phyloP scores from a whole-genome alignment of 495 filamentous ascomycete species.

The Echria macrotheca region DNA sequence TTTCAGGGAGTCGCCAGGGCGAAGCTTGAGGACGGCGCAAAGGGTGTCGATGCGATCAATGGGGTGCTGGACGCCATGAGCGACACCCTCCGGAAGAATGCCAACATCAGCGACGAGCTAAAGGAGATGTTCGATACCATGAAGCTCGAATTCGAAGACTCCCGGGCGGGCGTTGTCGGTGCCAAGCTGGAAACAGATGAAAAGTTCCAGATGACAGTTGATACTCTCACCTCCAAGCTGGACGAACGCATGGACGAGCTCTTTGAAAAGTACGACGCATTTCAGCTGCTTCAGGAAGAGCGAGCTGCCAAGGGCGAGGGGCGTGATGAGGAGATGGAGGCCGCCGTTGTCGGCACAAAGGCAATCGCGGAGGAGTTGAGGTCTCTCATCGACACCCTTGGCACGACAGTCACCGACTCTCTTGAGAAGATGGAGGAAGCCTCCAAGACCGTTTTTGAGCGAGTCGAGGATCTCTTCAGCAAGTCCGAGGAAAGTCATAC shows the following conservation, averaged over 20 bases:
- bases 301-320: conserved; percentile 63
- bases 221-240: conserved; percentile 68
- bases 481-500: conserved; percentile 73
- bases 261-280: conserved; percentile 76
- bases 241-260: conserved; percentile 75
- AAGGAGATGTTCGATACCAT: conserved; percentile 76
- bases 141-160: conserved; percentile 74
- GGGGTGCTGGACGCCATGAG: conserved; percentile 58
- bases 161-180: conserved; percentile 61
- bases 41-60: conserved; percentile 44
- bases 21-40: conserved; percentile 47
- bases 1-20: conserved; percentile 43
- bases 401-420: conserved; percentile 72
- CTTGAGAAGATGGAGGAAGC: conserved; percentile 79
- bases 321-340: conserved; percentile 59
- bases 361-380: conserved; percentile 79
- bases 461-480: conserved; percentile 67
- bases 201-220: conserved; percentile 62
- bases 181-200: conserved; percentile 71
- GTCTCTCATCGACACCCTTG: conserved; percentile 75
- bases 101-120: conserved; percentile 53
- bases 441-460: conserved; percentile 73
- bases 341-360: conserved; percentile 65
- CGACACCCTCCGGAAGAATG: conserved; percentile 52
- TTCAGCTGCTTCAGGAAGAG: conserved; percentile 62